Conservation (phyloP, 208 protist species). For the Leptomonas seymouri region DNA sequence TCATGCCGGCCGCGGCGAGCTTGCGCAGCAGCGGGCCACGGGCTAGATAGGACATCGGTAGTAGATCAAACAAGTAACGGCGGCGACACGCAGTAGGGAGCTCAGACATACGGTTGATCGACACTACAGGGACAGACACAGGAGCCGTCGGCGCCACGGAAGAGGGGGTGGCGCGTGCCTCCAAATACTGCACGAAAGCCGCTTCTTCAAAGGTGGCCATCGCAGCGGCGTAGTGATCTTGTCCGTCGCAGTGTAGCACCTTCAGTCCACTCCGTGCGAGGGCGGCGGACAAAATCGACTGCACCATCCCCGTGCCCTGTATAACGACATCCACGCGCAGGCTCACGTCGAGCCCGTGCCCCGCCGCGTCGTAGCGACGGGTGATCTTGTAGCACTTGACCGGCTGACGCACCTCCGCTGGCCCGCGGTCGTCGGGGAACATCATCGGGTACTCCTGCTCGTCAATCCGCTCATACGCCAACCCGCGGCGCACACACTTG, state of each 20-base stretch:
- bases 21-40: conserved; percentile 53
- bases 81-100: conserved; percentile 25
- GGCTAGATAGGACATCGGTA: conserved; percentile 66
- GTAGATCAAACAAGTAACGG: conserved; percentile 63
- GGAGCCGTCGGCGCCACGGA: not conserved
- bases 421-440: conserved; percentile 87
- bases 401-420: conserved; percentile 76
- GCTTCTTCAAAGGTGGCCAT: conserved; percentile 51
- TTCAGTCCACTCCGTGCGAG: conserved; percentile 76
- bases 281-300: conserved; percentile 86
- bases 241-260: conserved; percentile 92
- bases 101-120: conserved; percentile 38
- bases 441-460: conserved; percentile 86
- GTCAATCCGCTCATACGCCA: conserved; percentile 78
- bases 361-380: conserved; percentile 58
- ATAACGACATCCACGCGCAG: conserved; percentile 83
- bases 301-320: conserved; percentile 85
- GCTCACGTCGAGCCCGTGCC: conserved; percentile 42
- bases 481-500: conserved; percentile 72
- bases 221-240: conserved; percentile 79
- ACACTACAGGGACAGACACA: not conserved
- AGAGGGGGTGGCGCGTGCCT: not conserved
- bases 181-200: conserved; percentile 44
- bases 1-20: conserved; percentile 55
- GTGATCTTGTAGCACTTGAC: conserved; percentile 81